Percentiles rank a stretch among this genome's conserved stretches.
These are phyloP conservation scores for Thalassiosira exigua DNA, from an alignment of 352 stramenopile genomes.

Conservation along the genomic window DNA sequence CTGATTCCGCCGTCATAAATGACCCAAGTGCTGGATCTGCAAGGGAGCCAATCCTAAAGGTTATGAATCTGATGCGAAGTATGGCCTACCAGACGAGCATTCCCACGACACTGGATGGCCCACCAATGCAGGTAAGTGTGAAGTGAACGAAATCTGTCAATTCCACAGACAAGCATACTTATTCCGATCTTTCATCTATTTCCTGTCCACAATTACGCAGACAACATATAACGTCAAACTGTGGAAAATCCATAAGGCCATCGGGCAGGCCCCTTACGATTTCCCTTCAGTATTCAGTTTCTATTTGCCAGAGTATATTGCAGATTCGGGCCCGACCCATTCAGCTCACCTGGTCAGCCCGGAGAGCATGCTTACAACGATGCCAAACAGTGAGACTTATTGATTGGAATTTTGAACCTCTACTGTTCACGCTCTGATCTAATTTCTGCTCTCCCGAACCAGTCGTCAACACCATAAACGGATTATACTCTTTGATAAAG, in stretches of 20 bases:
- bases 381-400: too few relatives aligned
- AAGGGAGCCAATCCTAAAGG: constrained; percentile 64
- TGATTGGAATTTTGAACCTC: too few relatives aligned
- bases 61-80: constrained; percentile 34
- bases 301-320: constrained; percentile 64
- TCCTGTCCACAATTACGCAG: too few relatives aligned
- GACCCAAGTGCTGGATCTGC: constrained; percentile 29
- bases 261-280: constrained; percentile 64
- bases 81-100: constrained; percentile 33
- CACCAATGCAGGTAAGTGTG: too few relatives aligned
- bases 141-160: too few relatives aligned
- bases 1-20: neutral
- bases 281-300: constrained; percentile 76
- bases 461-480: constrained; percentile 71
- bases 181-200: too few relatives aligned
- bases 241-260: constrained; percentile 28
- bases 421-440: too few relatives aligned
- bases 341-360: constrained; percentile 51
- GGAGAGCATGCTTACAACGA: constrained; percentile 69
- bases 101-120: constrained; percentile 14
- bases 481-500: constrained; percentile 73
- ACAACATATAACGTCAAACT: neutral
- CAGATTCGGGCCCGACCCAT: constrained; percentile 33
- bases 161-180: too few relatives aligned
- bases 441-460: too few relatives aligned